phyloP scores from a whole-genome alignment of 805 yeast species.

The Diddensiella santjacobensis region DNA sequence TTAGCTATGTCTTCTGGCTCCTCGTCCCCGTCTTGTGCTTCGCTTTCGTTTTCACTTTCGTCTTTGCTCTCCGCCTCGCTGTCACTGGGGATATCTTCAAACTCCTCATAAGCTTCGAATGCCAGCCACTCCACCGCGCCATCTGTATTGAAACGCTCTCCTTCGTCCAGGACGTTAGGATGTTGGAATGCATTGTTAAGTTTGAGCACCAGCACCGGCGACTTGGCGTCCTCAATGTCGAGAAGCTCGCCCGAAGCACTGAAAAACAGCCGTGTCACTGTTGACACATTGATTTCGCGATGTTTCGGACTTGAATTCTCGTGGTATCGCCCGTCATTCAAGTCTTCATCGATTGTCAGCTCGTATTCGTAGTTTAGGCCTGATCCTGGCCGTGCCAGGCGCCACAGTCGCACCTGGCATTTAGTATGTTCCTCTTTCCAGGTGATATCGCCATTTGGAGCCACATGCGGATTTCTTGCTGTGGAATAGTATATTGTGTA shows the following conservation, averaged over 20 bases:
- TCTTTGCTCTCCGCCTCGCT: slow-evolving; percentile 9
- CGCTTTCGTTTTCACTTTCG: slow-evolving; percentile 1
- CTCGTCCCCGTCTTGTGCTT: slow-evolving; percentile 14
- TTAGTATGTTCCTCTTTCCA: slow-evolving; percentile 75
- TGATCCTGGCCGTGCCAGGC: slow-evolving; percentile 21
- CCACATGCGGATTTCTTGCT: slow-evolving; percentile 35
- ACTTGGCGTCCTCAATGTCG: slow-evolving; percentile 54
- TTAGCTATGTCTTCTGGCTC: slow-evolving; percentile 29
- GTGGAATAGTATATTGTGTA: slow-evolving; percentile 51
- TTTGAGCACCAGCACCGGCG: slow-evolving; percentile 68
- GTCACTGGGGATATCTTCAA: slow-evolving; percentile 9
- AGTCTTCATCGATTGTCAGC: slow-evolving; percentile 50
- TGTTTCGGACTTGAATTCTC: slow-evolving; percentile 46
- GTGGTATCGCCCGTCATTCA: slow-evolving; percentile 71
- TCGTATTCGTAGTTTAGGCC: slow-evolving; percentile 39
- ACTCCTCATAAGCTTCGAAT: slow-evolving; percentile 42
- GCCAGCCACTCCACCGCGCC: slow-evolving; percentile 48
- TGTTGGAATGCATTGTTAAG: slow-evolving; percentile 28
- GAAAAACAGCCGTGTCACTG: slow-evolving; percentile 54
- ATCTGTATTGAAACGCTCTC: slow-evolving; percentile 14
- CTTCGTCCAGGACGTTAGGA: slow-evolving; percentile 15
- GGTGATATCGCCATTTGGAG: slow-evolving; percentile 47
- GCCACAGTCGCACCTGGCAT: slow-evolving; percentile 43
- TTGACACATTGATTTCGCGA: slow-evolving; percentile 37
- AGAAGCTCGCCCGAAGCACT: slow-evolving; percentile 66